phyloP scores from a whole-genome alignment of 306 rosid genomes.

The Trichosanthes truncata region DNA sequence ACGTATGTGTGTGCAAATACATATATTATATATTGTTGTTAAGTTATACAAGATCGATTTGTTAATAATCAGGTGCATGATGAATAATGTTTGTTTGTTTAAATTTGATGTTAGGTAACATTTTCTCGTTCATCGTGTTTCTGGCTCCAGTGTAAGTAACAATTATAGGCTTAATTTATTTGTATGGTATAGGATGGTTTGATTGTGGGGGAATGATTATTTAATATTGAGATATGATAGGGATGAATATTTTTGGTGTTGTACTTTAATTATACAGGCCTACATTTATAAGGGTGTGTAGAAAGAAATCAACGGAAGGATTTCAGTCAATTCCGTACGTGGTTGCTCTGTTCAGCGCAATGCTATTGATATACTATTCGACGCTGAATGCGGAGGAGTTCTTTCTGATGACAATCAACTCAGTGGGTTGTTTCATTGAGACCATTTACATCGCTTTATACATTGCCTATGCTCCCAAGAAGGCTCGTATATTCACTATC shows the following conservation, averaged over 20 bases:
- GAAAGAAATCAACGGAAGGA: slow-evolving; percentile 77
- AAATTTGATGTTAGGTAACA: too few relatives aligned
- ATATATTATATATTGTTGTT: too few relatives aligned
- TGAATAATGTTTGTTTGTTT: too few relatives aligned
- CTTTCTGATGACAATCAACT: slow-evolving; percentile 79
- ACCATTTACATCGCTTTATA: slow-evolving; percentile 41
- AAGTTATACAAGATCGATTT: too few relatives aligned
- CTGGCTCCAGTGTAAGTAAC: slow-evolving; percentile 79
- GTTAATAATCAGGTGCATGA: too few relatives aligned
- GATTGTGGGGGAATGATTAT: too few relatives aligned
- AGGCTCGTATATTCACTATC: slow-evolving; percentile 32
- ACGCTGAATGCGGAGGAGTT: slow-evolving; percentile 40
- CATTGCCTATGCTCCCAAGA: slow-evolving; percentile 57
- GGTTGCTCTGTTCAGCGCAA: slow-evolving; percentile 69
- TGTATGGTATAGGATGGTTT: too few relatives aligned
- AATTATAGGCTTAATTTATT: too few relatives aligned
- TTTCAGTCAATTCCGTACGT: slow-evolving; percentile 80
- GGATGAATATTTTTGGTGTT: too few relatives aligned
- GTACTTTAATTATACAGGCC: too few relatives aligned
- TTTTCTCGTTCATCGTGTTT: slow-evolving; percentile 62
- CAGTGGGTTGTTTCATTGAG: slow-evolving; percentile 64
- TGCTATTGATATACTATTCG: slow-evolving; percentile 78
- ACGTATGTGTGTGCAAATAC: neutral
- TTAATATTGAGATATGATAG: too few relatives aligned
- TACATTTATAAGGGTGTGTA: slow-evolving; percentile 59